Conservation (phyloP, 495 filamentous ascomycete species). For the Penicillium angulare region DNA sequence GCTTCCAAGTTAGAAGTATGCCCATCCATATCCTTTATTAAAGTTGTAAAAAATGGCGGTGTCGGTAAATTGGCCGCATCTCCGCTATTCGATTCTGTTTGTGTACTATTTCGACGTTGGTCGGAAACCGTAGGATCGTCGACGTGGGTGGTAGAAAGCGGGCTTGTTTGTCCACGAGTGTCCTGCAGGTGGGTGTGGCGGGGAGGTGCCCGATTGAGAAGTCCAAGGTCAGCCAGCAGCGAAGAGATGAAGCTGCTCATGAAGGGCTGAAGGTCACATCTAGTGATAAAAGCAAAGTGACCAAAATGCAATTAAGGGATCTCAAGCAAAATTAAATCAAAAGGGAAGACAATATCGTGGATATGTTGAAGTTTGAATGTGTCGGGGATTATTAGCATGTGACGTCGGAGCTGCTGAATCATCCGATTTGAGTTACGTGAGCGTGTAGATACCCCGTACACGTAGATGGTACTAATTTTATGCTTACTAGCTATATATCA, state of each 20-base stretch:
- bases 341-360: no score
- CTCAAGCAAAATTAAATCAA: not conserved
- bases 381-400: constrained; percentile 17
- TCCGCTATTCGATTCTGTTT: constrained; percentile 10
- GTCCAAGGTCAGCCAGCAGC: constrained; percentile 72
- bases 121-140: constrained; percentile 9
- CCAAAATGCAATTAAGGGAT: constrained; percentile 1
- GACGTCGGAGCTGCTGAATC: constrained; percentile 23
- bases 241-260: constrained; percentile 76
- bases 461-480: no score
- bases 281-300: constrained; percentile 4
- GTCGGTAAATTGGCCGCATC: constrained; percentile 26
- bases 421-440: not conserved
- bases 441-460: no score
- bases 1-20: constrained; percentile 21
- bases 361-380: not conserved
- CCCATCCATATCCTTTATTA: constrained; percentile 30
- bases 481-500: no score
- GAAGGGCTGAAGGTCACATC: constrained; percentile 28
- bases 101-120: constrained; percentile 11
- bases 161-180: constrained; percentile 14
- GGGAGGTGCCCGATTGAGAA: constrained; percentile 71
- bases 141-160: constrained; percentile 2
- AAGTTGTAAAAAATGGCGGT: constrained; percentile 23
- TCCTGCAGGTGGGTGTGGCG: constrained; percentile 28